Percentiles rank a stretch among this genome's conserved stretches.
Evolutionary conservation across 176 grass and related monocot species (phyloP).

Genomic region (Chrysopogon serrulatus): DNA sequence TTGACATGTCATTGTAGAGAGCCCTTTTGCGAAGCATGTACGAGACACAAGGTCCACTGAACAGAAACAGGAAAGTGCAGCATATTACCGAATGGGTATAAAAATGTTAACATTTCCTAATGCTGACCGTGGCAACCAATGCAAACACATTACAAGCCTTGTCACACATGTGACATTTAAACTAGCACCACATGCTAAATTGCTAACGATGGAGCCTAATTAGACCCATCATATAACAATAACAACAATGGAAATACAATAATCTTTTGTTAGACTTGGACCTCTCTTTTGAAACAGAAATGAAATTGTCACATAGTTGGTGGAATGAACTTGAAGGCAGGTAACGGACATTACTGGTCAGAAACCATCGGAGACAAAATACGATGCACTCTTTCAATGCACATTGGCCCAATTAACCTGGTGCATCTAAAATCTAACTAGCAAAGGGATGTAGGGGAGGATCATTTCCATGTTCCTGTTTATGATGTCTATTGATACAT

Average conservation of each 20-base stretch:
- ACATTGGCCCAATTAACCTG: not conserved
- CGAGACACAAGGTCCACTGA: slow-evolving; percentile 90
- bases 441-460: not conserved
- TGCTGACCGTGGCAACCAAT: not conserved
- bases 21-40: slow-evolving; percentile 99
- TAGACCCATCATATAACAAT: not conserved
- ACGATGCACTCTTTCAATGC: not conserved
- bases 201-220: not conserved
- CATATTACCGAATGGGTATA: slow-evolving; percentile 6
- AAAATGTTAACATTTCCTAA: not conserved
- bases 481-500: not conserved
- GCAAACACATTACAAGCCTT: slow-evolving; percentile 9
- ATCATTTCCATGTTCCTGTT: not conserved
- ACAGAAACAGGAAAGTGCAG: slow-evolving; percentile 20
- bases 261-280: not conserved
- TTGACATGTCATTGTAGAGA: slow-evolving; percentile 99
- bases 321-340: not conserved
- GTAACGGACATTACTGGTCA: not conserved
- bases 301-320: not conserved
- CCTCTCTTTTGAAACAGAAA: not conserved
- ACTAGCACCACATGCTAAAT: not conserved
- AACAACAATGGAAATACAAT: not conserved
- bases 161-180: not conserved
- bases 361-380: not conserved
- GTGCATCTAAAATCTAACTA: too few relatives aligned